Evolutionary conservation across 2,329 filamentous ascomycete genomes (phyloP).

Genomic region (Didymella lethalis): DNA sequence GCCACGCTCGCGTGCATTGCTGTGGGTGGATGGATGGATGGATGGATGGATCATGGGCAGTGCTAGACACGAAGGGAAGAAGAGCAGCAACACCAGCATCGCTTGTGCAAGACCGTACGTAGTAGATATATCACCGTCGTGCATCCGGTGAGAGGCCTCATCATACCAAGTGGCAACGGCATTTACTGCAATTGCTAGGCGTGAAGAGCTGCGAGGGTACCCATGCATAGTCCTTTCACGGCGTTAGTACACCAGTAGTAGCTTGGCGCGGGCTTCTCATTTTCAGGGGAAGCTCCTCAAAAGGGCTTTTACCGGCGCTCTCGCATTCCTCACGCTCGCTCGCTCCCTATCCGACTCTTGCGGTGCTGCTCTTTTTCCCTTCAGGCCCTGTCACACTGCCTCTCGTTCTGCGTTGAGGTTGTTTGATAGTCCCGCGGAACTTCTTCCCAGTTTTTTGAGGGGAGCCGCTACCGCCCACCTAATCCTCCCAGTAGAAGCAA

Average conservation of each 20-base stretch:
- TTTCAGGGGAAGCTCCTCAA: constrained; percentile 46
- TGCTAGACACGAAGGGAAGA: constrained; percentile 12
- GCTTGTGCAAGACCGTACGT: neutral
- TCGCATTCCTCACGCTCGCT: constrained; percentile 44
- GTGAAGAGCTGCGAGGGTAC: constrained; percentile 36
- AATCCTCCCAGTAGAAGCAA: constrained; percentile 30
- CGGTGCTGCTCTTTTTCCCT: constrained; percentile 25
- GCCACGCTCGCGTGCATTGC: constrained; percentile 19
- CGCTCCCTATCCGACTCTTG: constrained; percentile 34
- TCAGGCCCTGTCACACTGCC: constrained; percentile 37
- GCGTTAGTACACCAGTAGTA: constrained; percentile 28
- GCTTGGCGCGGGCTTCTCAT: constrained; percentile 39
- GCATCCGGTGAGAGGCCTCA: constrained; percentile 6
- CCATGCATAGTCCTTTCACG: constrained; percentile 34
- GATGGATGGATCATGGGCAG: neutral
- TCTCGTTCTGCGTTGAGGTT: constrained; percentile 41
- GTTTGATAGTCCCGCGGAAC: constrained; percentile 23
- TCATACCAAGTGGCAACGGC: constrained; percentile 28
- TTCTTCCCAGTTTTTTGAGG: constrained; percentile 25
- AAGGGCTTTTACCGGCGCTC: constrained; percentile 41
- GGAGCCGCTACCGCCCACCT: constrained; percentile 36
- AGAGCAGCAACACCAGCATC: constrained; percentile 13
- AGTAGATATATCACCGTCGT: constrained; percentile 3
- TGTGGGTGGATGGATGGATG: neutral
- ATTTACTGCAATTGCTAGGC: constrained; percentile 24